phyloP scores from a whole-genome alignment of 148 eudicot genomes.

The Agrostemma githago region DNA sequence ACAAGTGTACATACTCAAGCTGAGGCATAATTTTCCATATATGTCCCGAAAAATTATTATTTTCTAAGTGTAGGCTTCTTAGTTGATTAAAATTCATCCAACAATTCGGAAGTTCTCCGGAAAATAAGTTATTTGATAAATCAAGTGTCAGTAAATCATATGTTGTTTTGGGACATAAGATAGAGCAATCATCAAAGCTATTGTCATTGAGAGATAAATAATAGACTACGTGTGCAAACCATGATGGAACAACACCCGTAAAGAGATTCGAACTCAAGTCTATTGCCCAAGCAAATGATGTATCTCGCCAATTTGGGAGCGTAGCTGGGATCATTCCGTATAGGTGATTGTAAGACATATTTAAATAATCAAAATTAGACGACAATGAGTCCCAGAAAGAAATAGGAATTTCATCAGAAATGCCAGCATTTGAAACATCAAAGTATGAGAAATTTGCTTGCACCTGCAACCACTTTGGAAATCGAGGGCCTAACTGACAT shows the following conservation, averaged over 20 bases:
- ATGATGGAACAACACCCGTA: conserved; percentile 16
- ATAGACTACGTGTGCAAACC: neutral
- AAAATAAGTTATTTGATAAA: conserved; percentile 22
- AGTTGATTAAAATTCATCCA: neutral
- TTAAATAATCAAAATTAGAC: neutral
- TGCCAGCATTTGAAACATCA: too few relatives aligned
- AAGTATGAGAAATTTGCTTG: too few relatives aligned
- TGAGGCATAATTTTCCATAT: neutral
- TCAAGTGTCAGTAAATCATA: neutral
- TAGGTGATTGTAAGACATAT: conserved; percentile 19
- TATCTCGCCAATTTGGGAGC: neutral
- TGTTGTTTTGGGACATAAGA: conserved; percentile 16
- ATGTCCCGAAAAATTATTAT: neutral
- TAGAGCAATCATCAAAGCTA: neutral
- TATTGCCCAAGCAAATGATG: neutral
- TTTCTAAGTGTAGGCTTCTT: neutral
- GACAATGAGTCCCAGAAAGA: too few relatives aligned
- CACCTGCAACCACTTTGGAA: too few relatives aligned
- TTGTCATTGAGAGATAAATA: conserved; percentile 2
- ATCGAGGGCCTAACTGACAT: too few relatives aligned
- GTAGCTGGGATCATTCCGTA: conserved; percentile 1
- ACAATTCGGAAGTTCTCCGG: conserved; percentile 21
- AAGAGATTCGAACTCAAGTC: conserved; percentile 17
- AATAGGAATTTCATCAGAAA: too few relatives aligned
- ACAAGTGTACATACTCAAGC: conserved; percentile 12